Base-by-base conservation (phyloP, 768 basidiomycete species). In the Kwoniella heveanensis region DNA sequence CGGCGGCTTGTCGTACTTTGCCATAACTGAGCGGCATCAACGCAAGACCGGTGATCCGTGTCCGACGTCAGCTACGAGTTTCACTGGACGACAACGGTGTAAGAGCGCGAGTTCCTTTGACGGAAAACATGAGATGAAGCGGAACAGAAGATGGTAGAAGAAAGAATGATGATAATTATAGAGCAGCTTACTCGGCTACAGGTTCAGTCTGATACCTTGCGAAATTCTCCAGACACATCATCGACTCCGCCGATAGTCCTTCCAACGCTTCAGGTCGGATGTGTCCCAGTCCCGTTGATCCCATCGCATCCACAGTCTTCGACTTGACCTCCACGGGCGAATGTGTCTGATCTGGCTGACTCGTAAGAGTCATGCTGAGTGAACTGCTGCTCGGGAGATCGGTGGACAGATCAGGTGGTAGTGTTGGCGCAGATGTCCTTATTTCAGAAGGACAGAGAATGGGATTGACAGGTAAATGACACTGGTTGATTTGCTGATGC, bases 1-100 rank as follows among this genome's bases (percentile, higher is more conserved):
- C 91, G 8, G 90, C 90, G 4, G 87, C 90, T 13, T 87, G 84
- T 72, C 83, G 87, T 82, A 77, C 71, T 1, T 64, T 29, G 2
- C 70, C 70, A 22, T 60, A 71, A n/a, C 68, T 68, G 56, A 36
- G 26, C 32, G 13, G 27, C 10, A 12, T 24, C 17, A 2, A 10
- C 30, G 17, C 5, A 32, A 32, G 32, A 32, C 32, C 32, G 32
- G 7, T 5, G 32, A 32, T 32, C 32, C 32, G 21, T 17, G 17
- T 25, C 32, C 24, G 25, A 27, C 56, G 36, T 13, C 9, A 10
- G 32, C 39, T 26, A 53, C 25, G n/a, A 21, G 26, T 30, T 21
- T 37, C 15, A 62, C 32, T n/a, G n/a, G n/a, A n/a, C n/a, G n/a
- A n/a, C n/a, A n/a, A n/a, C n/a, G n/a, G n/a, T n/a, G n/a, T n/a